Evolutionary conservation across 106 monocot genomes (phyloP).

Genomic region (Cymbidium sinense): DNA sequence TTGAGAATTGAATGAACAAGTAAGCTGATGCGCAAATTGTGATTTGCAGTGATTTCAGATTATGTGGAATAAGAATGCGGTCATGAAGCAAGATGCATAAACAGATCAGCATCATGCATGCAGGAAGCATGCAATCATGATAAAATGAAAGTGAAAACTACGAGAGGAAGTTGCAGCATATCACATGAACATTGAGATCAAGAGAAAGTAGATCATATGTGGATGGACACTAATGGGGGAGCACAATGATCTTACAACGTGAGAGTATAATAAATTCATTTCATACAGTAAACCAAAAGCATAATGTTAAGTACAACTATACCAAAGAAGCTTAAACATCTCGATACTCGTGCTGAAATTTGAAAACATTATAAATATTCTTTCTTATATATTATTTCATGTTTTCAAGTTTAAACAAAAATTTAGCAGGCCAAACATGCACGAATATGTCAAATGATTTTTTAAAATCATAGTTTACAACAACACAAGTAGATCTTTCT

Average conservation of each 20-base stretch:
- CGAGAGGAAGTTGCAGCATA: too few species aligned
- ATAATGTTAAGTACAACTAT: neutral
- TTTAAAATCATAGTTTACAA: neutral
- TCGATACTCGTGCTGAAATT: neutral
- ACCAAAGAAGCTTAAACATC: neutral
- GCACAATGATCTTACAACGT: too few species aligned
- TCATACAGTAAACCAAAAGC: neutral
- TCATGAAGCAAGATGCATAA: too few species aligned
- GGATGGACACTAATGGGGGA: neutral
- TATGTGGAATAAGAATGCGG: too few species aligned
- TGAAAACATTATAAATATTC: neutral
- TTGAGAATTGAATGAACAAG: too few species aligned
- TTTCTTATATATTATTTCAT: neutral
- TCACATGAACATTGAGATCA: too few species aligned
- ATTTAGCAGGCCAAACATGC: neutral
- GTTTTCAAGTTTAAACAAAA: neutral
- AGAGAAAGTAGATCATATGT: too few species aligned
- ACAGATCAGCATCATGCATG: too few species aligned
- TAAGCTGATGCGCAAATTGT: too few species aligned
- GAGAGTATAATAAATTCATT: neutral
- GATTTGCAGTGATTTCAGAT: too few species aligned
- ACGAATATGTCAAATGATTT: neutral
- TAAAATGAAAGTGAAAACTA: too few species aligned
- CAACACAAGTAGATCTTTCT: neutral
- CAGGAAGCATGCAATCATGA: too few species aligned